These are phyloP conservation scores for Camelina hispida DNA, from an alignment of 345 rosid species.

Conservation along the genomic window DNA sequence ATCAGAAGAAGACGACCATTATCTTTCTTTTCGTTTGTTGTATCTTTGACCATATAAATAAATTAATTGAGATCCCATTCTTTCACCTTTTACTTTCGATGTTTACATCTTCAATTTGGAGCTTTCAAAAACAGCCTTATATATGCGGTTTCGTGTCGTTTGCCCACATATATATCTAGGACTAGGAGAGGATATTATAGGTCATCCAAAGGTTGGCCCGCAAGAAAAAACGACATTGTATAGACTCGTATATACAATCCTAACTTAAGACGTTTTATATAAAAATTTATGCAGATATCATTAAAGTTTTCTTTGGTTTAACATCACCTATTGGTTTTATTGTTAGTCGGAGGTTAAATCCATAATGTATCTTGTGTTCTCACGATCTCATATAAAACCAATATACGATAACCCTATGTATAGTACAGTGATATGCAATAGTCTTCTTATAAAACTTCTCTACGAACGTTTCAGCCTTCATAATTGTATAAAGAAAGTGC, in stretches of 20 bases:
- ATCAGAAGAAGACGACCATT: conserved; percentile 33
- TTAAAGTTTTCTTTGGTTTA: background rate
- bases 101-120: conserved; percentile 14
- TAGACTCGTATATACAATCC: background rate
- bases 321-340: background rate
- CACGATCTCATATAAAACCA: background rate
- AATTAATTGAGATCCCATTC: conserved; percentile 42
- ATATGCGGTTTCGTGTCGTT: conserved; percentile 30
- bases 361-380: conserved; percentile 5
- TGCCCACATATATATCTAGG: conserved; percentile 9
- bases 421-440: background rate
- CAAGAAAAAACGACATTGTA: conserved; percentile 18
- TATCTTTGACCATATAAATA: conserved; percentile 37
- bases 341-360: background rate
- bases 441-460: background rate
- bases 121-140: conserved; percentile 25
- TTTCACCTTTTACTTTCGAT: conserved; percentile 35
- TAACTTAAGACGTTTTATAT: background rate
- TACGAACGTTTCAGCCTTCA: background rate
- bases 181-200: conserved; percentile 7
- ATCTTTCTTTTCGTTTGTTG: conserved; percentile 36
- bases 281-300: background rate
- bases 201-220: background rate
- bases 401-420: background rate
- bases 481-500: background rate